Conservation (phyloP, 805 yeast genomes). For the Candida parachauliodes region DNA sequence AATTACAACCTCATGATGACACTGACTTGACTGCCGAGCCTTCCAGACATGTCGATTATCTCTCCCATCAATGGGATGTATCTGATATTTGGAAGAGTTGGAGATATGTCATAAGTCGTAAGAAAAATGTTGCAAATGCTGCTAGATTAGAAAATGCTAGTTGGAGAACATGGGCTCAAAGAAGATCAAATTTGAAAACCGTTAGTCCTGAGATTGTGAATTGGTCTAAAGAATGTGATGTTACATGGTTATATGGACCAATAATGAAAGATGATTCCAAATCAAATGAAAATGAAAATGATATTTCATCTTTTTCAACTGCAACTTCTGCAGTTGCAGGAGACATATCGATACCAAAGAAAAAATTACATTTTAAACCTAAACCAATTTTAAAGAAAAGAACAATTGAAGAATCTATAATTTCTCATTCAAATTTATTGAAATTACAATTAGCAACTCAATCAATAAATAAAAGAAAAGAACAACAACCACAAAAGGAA, state of each 20-base stretch:
- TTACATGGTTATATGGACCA: conserved; percentile 98
- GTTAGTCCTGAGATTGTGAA: conserved; percentile 88
- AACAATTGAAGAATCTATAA: conserved; percentile 77
- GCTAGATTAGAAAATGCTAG: conserved; percentile 53
- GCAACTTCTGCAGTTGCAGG: conserved; percentile 44
- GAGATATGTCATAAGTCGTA: conserved; percentile 82
- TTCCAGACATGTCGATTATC: conserved; percentile 86
- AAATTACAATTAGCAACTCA: conserved; percentile 40
- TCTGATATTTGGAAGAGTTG: conserved; percentile 90
- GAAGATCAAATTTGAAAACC: conserved; percentile 62
- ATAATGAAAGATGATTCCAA: conserved; percentile 27
- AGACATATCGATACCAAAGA: conserved; percentile 39
- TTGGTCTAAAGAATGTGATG: conserved; percentile 97
- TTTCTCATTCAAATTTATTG: conserved; percentile 51
- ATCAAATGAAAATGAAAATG: conserved; percentile 8
- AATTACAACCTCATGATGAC: conserved; percentile 71
- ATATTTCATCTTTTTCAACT: conserved; percentile 15
- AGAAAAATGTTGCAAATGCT: conserved; percentile 75
- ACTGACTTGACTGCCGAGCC: conserved; percentile 78
- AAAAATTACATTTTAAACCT: conserved; percentile 28
- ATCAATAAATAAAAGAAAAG: conserved; percentile 29
- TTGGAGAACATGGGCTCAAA: conserved; percentile 95
- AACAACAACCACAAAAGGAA: conserved; percentile 12
- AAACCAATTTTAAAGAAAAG: conserved; percentile 89
- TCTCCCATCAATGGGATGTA: conserved; percentile 95